phyloP scores from a whole-genome alignment of 2,329 filamentous ascomycete species.

The Penicillium sp. region DNA sequence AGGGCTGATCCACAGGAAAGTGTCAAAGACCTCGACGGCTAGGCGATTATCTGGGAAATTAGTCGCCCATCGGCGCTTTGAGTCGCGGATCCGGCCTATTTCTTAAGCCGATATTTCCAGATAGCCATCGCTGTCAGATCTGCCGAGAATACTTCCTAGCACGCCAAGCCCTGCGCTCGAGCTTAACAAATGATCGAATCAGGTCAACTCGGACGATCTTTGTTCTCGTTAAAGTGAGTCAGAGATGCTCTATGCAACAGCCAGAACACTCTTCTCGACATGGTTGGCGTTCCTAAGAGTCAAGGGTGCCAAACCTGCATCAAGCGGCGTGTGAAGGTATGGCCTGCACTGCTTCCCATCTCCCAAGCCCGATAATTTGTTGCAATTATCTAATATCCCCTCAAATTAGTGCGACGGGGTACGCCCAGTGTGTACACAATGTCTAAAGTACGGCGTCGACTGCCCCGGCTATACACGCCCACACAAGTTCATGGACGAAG shows the following conservation, averaged over 20 bases:
- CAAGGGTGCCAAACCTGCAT: slow-evolving; percentile 38
- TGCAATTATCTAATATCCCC: neutral
- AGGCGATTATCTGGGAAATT: neutral
- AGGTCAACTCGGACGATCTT: neutral
- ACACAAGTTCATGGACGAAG: slow-evolving; percentile 36
- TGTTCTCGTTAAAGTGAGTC: neutral
- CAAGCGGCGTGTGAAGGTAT: slow-evolving; percentile 32
- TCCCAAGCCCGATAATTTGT: neutral
- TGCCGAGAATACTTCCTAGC: neutral
- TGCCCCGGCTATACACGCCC: slow-evolving; percentile 31
- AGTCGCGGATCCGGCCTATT: neutral
- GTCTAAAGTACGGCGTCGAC: slow-evolving; percentile 31
- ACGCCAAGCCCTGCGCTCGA: neutral
- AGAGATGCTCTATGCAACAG: neutral
- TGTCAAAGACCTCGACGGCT: neutral
- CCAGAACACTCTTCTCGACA: slow-evolving; percentile 7
- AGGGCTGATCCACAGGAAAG: neutral
- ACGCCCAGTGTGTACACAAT: slow-evolving; percentile 31
- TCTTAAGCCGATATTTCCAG: neutral
- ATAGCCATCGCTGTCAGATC: neutral
- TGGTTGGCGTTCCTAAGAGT: slow-evolving; percentile 38
- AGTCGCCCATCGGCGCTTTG: neutral
- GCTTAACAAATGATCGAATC: neutral
- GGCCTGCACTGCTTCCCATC: neutral
- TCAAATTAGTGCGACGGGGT: slow-evolving; percentile 25